Evolutionary conservation across 768 basidiomycete genomes (phyloP), one percentile per base, ranked within the genome.

Genomic region (Calvatia gigantea): DNA sequence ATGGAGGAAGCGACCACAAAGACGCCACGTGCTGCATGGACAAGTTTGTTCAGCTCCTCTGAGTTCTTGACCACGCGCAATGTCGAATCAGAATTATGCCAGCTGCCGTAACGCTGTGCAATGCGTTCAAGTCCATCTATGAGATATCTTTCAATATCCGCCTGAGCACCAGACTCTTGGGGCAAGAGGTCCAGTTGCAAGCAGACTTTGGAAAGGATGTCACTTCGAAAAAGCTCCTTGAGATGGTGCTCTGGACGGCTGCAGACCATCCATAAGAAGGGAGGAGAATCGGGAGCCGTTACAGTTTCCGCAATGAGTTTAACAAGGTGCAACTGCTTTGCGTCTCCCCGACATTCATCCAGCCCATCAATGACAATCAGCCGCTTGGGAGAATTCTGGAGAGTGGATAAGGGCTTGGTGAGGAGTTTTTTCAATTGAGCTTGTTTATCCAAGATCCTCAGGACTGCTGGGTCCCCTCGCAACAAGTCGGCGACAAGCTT

Each of bases 311-410:
- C 25, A n/a, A 61, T 50, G 15, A 35, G 17, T 14, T 21, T n/a
- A 11, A 61, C 9, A 19, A 58, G 14, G 5, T 58, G 44, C 8
- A 15, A n/a, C 25, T 61, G 60, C 6, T 46, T 6, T 7, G 27
- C 12, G 8, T 46, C 44, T 3, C 51, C 58, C 8, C 19, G 17
- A 43, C 60, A 61, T n/a, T 61, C 60, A 35, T 61, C 60, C 31
- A 37, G 35, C 4, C 56, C 56, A 37, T 57, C 56, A 23, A 57
- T 45, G 17, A 44, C 11, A n/a, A n/a, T n/a, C n/a, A n/a, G n/a
- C n/a, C n/a, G n/a, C n/a, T n/a, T n/a, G n/a, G n/a, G n/a, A n/a
- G n/a, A n/a, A n/a, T n/a, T n/a, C n/a, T n/a, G n/a, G n/a, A n/a
- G n/a, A n/a, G n/a, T n/a, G n/a, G n/a, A n/a, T n/a, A n/a, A n/a